Conservation (phyloP, 257 asterid genomes). For the Petrea volubilis region DNA sequence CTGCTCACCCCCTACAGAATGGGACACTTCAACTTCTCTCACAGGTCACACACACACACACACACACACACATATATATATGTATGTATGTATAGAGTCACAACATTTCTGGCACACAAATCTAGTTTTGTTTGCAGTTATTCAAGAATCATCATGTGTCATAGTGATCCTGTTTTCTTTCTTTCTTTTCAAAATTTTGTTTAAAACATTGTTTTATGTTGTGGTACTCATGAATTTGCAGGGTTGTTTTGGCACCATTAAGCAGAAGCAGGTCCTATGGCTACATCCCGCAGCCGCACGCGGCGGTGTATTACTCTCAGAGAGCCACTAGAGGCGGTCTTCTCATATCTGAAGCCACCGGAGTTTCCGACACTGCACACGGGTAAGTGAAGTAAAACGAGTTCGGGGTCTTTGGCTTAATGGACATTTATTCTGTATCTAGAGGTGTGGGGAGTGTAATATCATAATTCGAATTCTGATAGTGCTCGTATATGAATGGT, state of each 20-base stretch:
- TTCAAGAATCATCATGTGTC: neutral
- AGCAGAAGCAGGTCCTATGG: slow-evolving; percentile 1
- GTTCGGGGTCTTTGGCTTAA: too few relatives aligned
- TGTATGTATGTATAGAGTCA: neutral
- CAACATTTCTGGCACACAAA: too few relatives aligned
- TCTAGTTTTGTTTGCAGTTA: neutral
- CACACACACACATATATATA: too few relatives aligned
- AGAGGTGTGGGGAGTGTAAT: too few relatives aligned
- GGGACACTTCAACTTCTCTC: slow-evolving; percentile 5
- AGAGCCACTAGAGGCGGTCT: slow-evolving; percentile 11
- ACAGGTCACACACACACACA: too few relatives aligned
- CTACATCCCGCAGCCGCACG: slow-evolving; percentile 16
- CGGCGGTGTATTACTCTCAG: slow-evolving; percentile 11
- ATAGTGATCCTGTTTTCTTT: neutral
- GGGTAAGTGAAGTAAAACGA: neutral
- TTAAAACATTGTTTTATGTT: neutral
- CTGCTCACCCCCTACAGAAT: slow-evolving; percentile 11
- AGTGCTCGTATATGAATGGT: too few relatives aligned
- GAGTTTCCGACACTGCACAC: neutral
- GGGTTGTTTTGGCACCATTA: slow-evolving; percentile 11
- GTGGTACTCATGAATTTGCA: neutral
- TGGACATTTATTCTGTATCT: too few relatives aligned
- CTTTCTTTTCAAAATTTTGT: neutral
- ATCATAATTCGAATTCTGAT: too few relatives aligned
- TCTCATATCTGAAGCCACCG: neutral